Base-by-base conservation (phyloP, 768 basidiomycete species). In the Panellus pusillus region DNA sequence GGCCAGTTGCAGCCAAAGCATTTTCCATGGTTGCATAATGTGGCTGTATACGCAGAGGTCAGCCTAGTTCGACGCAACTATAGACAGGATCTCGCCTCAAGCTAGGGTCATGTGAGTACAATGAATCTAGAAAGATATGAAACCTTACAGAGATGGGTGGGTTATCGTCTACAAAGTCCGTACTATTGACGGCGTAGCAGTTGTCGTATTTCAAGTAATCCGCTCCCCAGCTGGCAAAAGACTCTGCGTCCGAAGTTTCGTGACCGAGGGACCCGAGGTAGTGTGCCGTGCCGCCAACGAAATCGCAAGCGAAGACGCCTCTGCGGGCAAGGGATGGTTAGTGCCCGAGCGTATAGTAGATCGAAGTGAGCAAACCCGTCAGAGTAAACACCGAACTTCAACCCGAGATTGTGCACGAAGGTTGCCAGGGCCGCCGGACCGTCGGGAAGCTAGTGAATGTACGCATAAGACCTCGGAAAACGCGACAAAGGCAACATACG, bases 311-410 rank as follows among this genome's bases (percentile, higher is more conserved):
- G 52, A 72, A 78, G 47, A 67, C 65, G 13, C 77, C 77, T 32
- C 77, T 77, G 44, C 35, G 24, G 6, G 24, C 24, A 6, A n/a
- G 27, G 47, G 19, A 24, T 32, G 19, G 13, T 31, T 35, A 20
- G 29, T 18, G 9, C 13, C 6, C 6, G 20, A 1, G 15, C 12
- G 29, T 45, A 32, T 38, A 14, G 35, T 19, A 29, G n/a, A 28
- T 18, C 14, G 44, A 17, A 13, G 19, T 14, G 7, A 19, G 39
- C 52, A 14, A 47, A 58, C 55, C 47, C 60, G 17, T 40, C 27
- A 60, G 85, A 85, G 80, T 62, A 72, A 83, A 58, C 82, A 75
- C 54, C 85, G 87, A 65, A 86, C 80, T 29, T 80, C 80, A 54
- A 86, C 15, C 60, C 63, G 4, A 65, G 57, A 44, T 61, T 63